Conservation (phyloP, 768 basidiomycete genomes). For the Psilocybe sp. region DNA sequence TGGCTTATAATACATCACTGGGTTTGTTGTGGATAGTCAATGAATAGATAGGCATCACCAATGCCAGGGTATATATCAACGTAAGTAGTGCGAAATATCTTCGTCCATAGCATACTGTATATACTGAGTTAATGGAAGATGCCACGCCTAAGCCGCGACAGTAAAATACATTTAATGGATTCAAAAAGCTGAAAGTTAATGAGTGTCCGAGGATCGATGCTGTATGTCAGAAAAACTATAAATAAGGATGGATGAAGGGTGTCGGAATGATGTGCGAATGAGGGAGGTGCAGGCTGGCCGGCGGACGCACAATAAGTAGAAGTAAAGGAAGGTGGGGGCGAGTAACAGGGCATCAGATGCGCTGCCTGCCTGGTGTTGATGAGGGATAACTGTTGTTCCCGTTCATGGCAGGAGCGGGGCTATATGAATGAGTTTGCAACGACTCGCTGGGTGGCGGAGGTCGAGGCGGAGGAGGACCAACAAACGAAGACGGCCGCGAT, state of each 20-base stretch:
- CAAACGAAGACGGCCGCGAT: constrained; percentile 52
- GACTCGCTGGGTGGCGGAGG: constrained; percentile 25
- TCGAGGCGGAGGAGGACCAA: constrained; percentile 35
- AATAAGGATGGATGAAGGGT: neutral
- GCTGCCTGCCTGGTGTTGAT: constrained; percentile 43
- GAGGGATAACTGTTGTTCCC: constrained; percentile 36
- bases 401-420: constrained; percentile 33
- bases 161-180: constrained; percentile 61
- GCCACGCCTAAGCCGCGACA: constrained; percentile 25
- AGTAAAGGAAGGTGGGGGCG: neutral
- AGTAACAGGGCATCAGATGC: constrained; percentile 34
- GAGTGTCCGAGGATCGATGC: neutral
- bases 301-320: neutral
- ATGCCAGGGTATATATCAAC: constrained; percentile 42
- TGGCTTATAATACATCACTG: neutral
- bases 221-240: constrained; percentile 5
- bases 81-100: constrained; percentile 54
- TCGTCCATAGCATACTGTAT: constrained; percentile 57
- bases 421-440: constrained; percentile 28
- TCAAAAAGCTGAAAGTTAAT: constrained; percentile 19
- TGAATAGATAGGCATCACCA: neutral
- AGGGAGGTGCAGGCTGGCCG: neutral
- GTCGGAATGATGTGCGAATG: neutral
- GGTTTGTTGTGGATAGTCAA: no score
- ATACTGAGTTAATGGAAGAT: constrained; percentile 25